Evolutionary conservation across 768 basidiomycete genomes (phyloP).

Genomic region (Leccinum rimulosum): DNA sequence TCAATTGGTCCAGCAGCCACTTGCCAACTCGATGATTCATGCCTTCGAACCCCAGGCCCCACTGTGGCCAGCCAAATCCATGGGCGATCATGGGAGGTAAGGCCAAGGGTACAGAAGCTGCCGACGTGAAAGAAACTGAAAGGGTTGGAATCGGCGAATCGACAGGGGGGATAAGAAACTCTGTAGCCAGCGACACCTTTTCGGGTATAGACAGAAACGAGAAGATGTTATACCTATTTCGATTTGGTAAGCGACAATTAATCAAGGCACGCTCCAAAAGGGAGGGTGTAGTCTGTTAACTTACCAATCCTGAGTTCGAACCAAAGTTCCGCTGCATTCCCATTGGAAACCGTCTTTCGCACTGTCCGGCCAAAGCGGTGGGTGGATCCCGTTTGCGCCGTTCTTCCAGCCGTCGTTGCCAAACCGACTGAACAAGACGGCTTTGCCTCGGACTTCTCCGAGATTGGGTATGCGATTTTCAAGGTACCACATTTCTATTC

Average conservation of each 20-base stretch:
- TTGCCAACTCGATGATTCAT: conserved; percentile 72
- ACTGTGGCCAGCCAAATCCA: conserved; percentile 80
- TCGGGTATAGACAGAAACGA: conserved; percentile 83
- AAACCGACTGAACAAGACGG: conserved; percentile 84
- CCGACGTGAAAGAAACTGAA: conserved; percentile 79
- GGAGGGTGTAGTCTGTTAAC: conserved; percentile 7
- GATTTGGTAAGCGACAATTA: conserved; percentile 6
- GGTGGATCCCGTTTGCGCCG: conserved; percentile 83
- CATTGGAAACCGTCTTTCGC: conserved; percentile 70
- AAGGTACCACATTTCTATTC: conserved; percentile 72
- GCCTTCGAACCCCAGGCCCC: conserved; percentile 80
- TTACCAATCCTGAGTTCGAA: conserved; percentile 86
- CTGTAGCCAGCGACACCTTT: conserved; percentile 61
- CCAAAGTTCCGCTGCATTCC: conserved; percentile 65
- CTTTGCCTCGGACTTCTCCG: conserved; percentile 83
- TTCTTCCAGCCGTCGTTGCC: conserved; percentile 63
- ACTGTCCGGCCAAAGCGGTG: conserved; percentile 83
- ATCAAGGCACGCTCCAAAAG: background rate
- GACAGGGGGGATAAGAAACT: conserved; percentile 46
- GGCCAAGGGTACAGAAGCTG: conserved; percentile 76
- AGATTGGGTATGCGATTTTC: conserved; percentile 77
- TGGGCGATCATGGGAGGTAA: conserved; percentile 73
- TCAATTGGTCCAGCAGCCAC: conserved; percentile 65
- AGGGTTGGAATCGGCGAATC: conserved; percentile 45
- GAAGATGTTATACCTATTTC: conserved; percentile 70